These are phyloP conservation scores for Amylocarpus encephaloides DNA, from an alignment of 2,329 filamentous ascomycete species.

Conservation along the genomic window DNA sequence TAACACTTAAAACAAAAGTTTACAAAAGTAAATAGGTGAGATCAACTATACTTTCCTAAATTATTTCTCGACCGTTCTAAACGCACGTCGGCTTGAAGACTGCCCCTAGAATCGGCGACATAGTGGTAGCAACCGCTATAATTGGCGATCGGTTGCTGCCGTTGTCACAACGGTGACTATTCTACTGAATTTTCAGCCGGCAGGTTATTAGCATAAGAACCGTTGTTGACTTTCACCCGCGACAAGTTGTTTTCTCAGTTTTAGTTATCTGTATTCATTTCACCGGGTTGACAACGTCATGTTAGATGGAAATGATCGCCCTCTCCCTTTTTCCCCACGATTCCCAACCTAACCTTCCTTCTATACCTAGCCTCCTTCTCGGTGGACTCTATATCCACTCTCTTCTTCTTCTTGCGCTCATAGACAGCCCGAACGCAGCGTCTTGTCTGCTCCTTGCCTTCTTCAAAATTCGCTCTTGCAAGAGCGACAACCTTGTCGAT, in stretches of 20 bases:
- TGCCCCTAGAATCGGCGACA: background rate
- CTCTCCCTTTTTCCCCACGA: constrained; percentile 52
- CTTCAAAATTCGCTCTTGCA: constrained; percentile 78
- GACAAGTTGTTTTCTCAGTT: no score
- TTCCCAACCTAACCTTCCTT: constrained; percentile 43
- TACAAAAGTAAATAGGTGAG: no score
- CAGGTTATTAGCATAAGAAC: background rate
- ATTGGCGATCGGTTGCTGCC: no score
- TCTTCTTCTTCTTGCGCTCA: constrained; percentile 72
- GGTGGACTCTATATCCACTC: constrained; percentile 47
- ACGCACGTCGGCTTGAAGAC: background rate
- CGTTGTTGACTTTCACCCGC: no score
- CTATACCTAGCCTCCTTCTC: constrained; percentile 38
- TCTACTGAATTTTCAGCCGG: background rate
- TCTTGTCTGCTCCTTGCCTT: constrained; percentile 72
- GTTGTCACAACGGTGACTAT: background rate
- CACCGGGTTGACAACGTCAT: constrained; percentile 29
- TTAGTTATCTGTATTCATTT: no score
- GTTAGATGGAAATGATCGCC: constrained; percentile 56
- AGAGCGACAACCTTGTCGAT: constrained; percentile 79
- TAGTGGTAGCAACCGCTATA: background rate
- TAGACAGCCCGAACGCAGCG: constrained; percentile 82
- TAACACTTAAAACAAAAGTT: background rate
- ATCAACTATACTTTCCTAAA: no score
- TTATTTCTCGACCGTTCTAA: no score